These are phyloP conservation scores for Magnolia changhungtana DNA, from an alignment of 164 flowering plant species.

Conservation along the genomic window DNA sequence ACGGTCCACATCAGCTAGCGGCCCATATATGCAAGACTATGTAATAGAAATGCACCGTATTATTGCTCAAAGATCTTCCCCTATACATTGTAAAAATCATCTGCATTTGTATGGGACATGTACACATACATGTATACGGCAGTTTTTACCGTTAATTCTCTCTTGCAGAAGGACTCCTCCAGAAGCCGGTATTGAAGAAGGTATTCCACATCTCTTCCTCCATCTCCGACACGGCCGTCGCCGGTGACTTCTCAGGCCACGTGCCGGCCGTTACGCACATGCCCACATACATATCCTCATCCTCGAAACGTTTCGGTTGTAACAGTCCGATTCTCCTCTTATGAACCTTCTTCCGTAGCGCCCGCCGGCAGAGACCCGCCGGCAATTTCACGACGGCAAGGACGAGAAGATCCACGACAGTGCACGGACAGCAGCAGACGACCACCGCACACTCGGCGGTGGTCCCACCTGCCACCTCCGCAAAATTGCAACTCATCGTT, in stretches of 20 bases:
- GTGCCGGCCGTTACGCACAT: conserved; percentile 1
- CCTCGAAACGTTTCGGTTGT: neutral
- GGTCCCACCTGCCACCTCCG: conserved; percentile 75
- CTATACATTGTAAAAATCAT: no score
- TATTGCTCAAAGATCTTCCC: no score
- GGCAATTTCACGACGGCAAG: conserved; percentile 77
- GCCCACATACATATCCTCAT: conserved; percentile 1
- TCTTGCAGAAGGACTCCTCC: conserved; percentile 78
- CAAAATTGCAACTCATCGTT: conserved; percentile 29
- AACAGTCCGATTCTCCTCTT: neutral
- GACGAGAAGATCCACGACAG: conserved; percentile 42
- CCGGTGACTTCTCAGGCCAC: conserved; percentile 12
- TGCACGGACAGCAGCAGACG: conserved; percentile 83
- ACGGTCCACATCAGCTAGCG: no score
- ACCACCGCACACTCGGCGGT: conserved; percentile 79
- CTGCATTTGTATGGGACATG: no score
- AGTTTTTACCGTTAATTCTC: neutral
- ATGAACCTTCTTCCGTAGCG: conserved; percentile 19
- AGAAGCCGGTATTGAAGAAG: conserved; percentile 70
- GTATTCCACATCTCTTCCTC: conserved; percentile 84
- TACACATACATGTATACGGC: no score
- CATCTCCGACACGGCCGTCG: conserved; percentile 33
- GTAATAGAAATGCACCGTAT: no score
- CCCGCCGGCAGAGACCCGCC: conserved; percentile 62
- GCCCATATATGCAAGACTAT: no score